Percentiles rank a stretch among this genome's conserved stretches.
Evolutionary conservation across 169 alveolate genomes (phyloP).

Genomic region (Theileria sp.): DNA sequence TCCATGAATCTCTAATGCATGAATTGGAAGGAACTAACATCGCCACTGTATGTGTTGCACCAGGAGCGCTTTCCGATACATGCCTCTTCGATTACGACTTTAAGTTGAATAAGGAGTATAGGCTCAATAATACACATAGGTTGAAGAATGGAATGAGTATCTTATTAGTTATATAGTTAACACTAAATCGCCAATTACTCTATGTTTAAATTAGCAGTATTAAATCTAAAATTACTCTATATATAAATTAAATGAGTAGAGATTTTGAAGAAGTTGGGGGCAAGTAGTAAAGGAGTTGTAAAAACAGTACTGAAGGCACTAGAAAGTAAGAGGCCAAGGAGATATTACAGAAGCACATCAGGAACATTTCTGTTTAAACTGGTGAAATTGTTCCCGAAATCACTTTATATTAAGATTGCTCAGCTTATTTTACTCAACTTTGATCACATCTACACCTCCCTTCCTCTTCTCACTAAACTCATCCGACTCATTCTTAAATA

Average conservation of each 20-base stretch:
- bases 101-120: background rate
- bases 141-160: constrained; percentile 12
- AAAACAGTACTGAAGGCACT: constrained; percentile 21
- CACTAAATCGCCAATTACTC: background rate
- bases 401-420: constrained; percentile 20
- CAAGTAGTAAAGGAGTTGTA: constrained; percentile 30
- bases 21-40: constrained; percentile 24
- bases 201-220: background rate
- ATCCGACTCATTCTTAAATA: background rate
- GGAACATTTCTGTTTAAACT: constrained; percentile 53
- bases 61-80: constrained; percentile 56
- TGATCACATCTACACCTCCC: background rate
- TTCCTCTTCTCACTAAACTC: background rate
- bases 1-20: constrained; percentile 51
- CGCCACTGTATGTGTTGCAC: constrained; percentile 26
- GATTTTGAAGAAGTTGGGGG: constrained; percentile 23
- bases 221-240: background rate
- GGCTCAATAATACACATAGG: background rate
- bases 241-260: constrained; percentile 15
- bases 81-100: constrained; percentile 27
- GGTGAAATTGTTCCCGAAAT: constrained; percentile 32
- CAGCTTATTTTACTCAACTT: constrained; percentile 2
- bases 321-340: constrained; percentile 20
- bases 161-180: background rate
- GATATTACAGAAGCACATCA: constrained; percentile 20